Conservation (phyloP, 2,329 filamentous ascomycete species). For the Penicillium sp. region DNA sequence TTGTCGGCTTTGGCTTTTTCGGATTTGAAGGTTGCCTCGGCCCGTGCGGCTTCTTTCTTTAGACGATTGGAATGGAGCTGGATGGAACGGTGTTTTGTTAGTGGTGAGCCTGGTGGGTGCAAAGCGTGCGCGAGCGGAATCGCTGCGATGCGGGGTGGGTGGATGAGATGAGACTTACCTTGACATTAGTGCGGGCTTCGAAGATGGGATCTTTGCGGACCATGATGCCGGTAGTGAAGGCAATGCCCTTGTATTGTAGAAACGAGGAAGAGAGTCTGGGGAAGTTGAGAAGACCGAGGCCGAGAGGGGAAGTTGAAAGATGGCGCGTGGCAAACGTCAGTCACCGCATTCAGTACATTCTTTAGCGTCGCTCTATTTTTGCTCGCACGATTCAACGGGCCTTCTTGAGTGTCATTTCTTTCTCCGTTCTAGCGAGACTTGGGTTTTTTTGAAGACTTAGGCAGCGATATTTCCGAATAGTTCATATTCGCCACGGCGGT, state of each 20-base stretch:
- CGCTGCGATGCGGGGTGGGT: not conserved
- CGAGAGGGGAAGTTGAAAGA: constrained; percentile 4
- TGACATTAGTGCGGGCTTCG: constrained; percentile 44
- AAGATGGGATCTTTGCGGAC: constrained; percentile 43
- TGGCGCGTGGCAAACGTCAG: constrained; percentile 28
- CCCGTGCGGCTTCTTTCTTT: constrained; percentile 48
- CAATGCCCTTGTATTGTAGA: not conserved
- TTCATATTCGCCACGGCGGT: not conserved
- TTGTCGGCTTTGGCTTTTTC: constrained; percentile 50
- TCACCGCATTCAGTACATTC: constrained; percentile 23
- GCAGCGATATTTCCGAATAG: not conserved
- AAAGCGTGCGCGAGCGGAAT: not conserved
- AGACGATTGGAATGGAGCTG: constrained; percentile 50
- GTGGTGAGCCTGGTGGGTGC: not conserved
- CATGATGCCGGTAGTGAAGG: constrained; percentile 27
- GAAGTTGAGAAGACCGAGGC: not conserved
- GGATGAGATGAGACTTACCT: constrained; percentile 25
- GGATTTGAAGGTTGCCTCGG: constrained; percentile 47
- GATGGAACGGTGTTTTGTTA: not conserved
- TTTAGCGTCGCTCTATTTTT: constrained; percentile 9
- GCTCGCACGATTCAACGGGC: not conserved
- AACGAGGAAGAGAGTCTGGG: not conserved
- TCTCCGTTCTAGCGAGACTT: not conserved
- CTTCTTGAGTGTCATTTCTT: not conserved
- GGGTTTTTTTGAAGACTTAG: not conserved